Conservation (phyloP, 139 green algal genomes). For the Prasinococcaceae sp. region DNA sequence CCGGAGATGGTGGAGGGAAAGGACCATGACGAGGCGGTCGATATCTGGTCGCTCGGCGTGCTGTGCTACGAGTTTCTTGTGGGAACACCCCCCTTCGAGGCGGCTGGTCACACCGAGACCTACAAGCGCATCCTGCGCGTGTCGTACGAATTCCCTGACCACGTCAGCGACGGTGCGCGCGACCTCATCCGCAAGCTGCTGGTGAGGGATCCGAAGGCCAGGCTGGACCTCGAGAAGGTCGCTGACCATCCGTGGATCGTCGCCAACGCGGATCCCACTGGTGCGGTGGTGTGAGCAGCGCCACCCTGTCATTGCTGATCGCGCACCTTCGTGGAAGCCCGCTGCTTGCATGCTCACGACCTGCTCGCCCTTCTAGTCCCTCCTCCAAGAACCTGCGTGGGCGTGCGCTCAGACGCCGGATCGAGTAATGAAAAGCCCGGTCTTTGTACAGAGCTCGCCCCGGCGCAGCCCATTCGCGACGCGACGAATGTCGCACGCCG, state of each 20-base stretch:
- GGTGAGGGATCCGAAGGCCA: slow-evolving; percentile 43
- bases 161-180: slow-evolving; percentile 47
- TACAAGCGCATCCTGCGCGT: slow-evolving; percentile 68
- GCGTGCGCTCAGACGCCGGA: too few relatives aligned
- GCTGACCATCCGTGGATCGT: slow-evolving; percentile 71
- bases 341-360: too few relatives aligned
- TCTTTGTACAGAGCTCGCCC: too few relatives aligned
- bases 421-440: too few relatives aligned
- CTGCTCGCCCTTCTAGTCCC: too few relatives aligned
- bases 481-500: too few relatives aligned
- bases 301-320: too few relatives aligned
- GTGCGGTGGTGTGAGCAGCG: too few relatives aligned
- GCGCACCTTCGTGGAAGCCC: too few relatives aligned
- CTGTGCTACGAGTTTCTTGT: slow-evolving; percentile 94
- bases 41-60: slow-evolving; percentile 91
- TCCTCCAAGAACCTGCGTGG: too few relatives aligned
- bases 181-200: slow-evolving; percentile 78
- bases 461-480: too few relatives aligned
- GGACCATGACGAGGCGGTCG: slow-evolving; percentile 43
- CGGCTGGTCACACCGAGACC: slow-evolving; percentile 59
- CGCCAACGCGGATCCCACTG: slow-evolving; percentile 30
- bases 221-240: slow-evolving; percentile 44
- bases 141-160: slow-evolving; percentile 69
- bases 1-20: slow-evolving; percentile 76
- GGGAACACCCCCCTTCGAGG: slow-evolving; percentile 84